These are phyloP conservation scores for Lasiosphaeria miniovina DNA, from an alignment of 495 filamentous ascomycete genomes.

Conservation along the genomic window DNA sequence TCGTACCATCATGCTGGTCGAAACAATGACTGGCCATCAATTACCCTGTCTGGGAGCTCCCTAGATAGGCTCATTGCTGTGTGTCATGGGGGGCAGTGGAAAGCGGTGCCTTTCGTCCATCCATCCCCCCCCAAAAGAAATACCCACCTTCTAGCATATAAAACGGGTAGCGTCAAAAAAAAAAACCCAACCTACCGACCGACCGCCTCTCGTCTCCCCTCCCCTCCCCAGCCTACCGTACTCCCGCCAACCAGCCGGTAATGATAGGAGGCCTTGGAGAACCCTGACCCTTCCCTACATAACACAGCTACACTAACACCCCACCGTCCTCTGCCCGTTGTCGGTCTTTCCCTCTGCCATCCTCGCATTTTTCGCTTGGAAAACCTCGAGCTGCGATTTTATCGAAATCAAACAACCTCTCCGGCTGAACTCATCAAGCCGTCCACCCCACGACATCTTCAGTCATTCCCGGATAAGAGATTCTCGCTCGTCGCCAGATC, in stretches of 20 bases:
- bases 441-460: constrained; percentile 19
- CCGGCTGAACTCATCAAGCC: constrained; percentile 31
- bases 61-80: constrained; percentile 13
- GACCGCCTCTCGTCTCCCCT: not conserved
- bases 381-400: constrained; percentile 15
- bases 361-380: constrained; percentile 23
- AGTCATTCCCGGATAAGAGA: constrained; percentile 23
- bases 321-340: constrained; percentile 18
- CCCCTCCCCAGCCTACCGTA: constrained; percentile 8
- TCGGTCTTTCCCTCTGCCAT: constrained; percentile 14
- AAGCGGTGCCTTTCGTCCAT: constrained; percentile 14
- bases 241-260: constrained; percentile 26
- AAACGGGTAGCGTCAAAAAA: constrained; percentile 15
- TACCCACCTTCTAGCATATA: constrained; percentile 24
- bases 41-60: constrained; percentile 21
- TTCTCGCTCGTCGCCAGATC: constrained; percentile 11
- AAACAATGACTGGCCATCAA: constrained; percentile 29
- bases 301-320: constrained; percentile 27
- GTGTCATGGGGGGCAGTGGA: constrained; percentile 15
- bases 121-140: not conserved
- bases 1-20: constrained; percentile 34
- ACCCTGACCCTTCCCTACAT: constrained; percentile 29
- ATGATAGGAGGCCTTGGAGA: constrained; percentile 21
- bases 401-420: constrained; percentile 19
- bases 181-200: not conserved